phyloP scores from a whole-genome alignment of 805 yeast genomes.

The Candida nemodendra region DNA sequence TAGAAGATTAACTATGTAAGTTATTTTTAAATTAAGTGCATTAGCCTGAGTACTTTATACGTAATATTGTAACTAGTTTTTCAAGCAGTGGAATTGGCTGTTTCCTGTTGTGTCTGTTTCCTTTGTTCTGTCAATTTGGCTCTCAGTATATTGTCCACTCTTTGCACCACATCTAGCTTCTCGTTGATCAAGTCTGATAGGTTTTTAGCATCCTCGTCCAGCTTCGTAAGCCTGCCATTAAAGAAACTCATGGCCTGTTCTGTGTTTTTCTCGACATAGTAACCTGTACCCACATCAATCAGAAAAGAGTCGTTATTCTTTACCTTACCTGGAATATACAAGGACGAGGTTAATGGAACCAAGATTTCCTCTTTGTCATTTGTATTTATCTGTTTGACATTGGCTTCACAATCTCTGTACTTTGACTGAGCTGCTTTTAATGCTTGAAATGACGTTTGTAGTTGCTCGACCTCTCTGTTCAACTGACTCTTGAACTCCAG shows the following conservation, averaged over 20 bases:
- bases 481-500: conserved; percentile 78
- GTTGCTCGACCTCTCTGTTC: conserved; percentile 82
- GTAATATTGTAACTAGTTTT: neutral
- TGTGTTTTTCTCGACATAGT: conserved; percentile 77
- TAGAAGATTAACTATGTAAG: too few relatives aligned
- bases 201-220: conserved; percentile 70
- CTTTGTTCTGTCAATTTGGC: conserved; percentile 49
- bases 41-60: too few relatives aligned
- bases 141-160: conserved; percentile 58
- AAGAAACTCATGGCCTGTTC: conserved; percentile 71
- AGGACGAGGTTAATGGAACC: conserved; percentile 85
- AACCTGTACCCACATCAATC: conserved; percentile 96
- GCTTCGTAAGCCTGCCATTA: conserved; percentile 66
- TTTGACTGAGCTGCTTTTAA: conserved; percentile 78
- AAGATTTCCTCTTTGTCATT: conserved; percentile 52
- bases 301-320: conserved; percentile 65
- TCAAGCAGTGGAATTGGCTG: neutral
- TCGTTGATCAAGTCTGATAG: conserved; percentile 72
- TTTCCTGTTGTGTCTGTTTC: conserved; percentile 21
- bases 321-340: conserved; percentile 85
- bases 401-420: conserved; percentile 74
- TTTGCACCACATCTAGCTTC: conserved; percentile 62
- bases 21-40: too few relatives aligned
- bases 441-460: conserved; percentile 80
- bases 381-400: conserved; percentile 52